Evolutionary conservation across 257 asterid genomes (phyloP).

Genomic region (Solanum okadae): DNA sequence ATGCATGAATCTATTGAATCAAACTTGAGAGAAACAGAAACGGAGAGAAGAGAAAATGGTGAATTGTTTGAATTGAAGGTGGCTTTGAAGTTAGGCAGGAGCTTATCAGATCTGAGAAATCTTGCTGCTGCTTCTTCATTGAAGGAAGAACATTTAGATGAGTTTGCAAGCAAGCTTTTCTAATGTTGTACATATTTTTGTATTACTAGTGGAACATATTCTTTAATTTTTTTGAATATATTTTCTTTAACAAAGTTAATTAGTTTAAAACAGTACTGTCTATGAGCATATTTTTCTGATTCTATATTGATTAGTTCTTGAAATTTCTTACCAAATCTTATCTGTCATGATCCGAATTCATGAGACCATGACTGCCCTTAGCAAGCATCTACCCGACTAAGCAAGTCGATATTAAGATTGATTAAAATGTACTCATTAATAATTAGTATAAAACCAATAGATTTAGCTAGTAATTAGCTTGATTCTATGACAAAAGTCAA

Average conservation of each 20-base stretch:
- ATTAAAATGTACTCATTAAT: neutral
- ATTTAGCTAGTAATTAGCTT: neutral
- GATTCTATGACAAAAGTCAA: neutral
- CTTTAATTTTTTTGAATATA: neutral
- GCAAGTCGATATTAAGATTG: neutral
- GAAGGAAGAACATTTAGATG: slow-evolving; percentile 12
- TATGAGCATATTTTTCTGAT: neutral
- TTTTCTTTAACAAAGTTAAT: neutral
- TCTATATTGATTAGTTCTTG: neutral
- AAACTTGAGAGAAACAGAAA: slow-evolving; percentile 35
- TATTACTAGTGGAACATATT: neutral
- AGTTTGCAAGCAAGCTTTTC: slow-evolving; percentile 75
- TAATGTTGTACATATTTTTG: neutral
- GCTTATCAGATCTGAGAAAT: slow-evolving; percentile 54
- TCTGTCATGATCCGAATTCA: neutral
- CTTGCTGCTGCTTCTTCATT: slow-evolving; percentile 21
- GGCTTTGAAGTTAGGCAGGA: slow-evolving; percentile 64
- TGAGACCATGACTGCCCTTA: neutral
- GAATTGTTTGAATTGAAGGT: slow-evolving; percentile 57
- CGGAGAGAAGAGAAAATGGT: slow-evolving; percentile 50
- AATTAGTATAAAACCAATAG: neutral
- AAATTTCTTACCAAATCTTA: neutral
- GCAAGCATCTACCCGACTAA: neutral
- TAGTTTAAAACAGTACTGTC: neutral
- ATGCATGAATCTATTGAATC: slow-evolving; percentile 51